phyloP scores from a whole-genome alignment of 176 grass and related monocot genomes.

The Coix lacrymajobi region DNA sequence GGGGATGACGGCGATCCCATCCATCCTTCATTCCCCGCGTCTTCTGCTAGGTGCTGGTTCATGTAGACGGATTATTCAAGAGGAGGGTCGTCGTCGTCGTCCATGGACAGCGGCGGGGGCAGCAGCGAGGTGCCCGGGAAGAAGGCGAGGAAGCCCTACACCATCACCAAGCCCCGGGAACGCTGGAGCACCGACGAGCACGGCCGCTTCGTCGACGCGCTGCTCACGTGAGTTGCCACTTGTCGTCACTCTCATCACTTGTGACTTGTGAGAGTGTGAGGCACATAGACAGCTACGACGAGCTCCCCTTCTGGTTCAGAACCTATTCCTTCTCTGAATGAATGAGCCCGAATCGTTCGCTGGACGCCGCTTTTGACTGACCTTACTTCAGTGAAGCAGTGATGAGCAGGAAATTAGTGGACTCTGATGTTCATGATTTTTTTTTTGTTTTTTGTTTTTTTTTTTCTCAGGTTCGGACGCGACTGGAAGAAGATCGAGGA shows the following conservation, averaged over 20 bases:
- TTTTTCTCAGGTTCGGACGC: conserved; percentile 49
- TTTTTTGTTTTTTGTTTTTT: neutral
- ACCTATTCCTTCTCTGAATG: neutral
- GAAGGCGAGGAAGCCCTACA: conserved; percentile 87
- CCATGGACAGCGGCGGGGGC: neutral
- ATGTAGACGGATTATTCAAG: neutral
- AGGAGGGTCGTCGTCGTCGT: neutral
- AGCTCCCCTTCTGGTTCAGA: neutral
- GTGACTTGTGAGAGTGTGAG: too few relatives aligned
- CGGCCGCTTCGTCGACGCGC: conserved; percentile 82
- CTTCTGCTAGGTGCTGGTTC: neutral
- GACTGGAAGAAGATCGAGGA: conserved; percentile 99
- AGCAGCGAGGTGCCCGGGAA: conserved; percentile 24
- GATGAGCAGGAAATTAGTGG: too few relatives aligned
- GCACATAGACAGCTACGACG: too few relatives aligned
- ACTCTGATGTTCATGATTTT: neutral
- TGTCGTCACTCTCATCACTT: too few relatives aligned
- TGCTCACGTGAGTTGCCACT: conserved; percentile 52
- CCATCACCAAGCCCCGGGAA: conserved; percentile 68
- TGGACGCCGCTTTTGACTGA: too few relatives aligned
- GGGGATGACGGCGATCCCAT: neutral
- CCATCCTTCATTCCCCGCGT: neutral
- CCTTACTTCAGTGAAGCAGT: too few relatives aligned
- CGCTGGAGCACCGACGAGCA: conserved; percentile 79
- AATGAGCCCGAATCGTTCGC: too few relatives aligned